Evolutionary conservation across 2,329 filamentous ascomycete genomes (phyloP), one percentile per base, ranked within the genome.

Genomic region (Cordyceps javanica): DNA sequence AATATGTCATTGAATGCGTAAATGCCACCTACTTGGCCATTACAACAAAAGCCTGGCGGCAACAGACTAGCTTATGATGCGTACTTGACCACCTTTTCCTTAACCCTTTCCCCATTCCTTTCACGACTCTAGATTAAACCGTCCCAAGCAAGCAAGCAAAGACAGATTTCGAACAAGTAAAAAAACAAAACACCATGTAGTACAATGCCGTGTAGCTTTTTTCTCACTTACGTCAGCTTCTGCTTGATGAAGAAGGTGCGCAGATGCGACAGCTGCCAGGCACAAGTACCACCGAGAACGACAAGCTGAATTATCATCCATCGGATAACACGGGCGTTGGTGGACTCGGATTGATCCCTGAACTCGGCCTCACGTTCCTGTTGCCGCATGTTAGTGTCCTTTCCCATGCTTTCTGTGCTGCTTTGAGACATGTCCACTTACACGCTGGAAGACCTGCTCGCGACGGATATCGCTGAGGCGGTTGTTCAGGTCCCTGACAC

Each of bases 221-320:
- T 9, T 34, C 13, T 42, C 44, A 19, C 49, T 75, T 84, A 99
- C 60, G 94, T 97, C 72, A 99, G 86, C 82, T 99, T 99, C 80
- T 97, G 93, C 83, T 99, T 99, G 80, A 99, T 99, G 79, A 99
- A 99, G 83, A 99, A 99, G 48, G 90, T 89, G 65, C 94, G 84
- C 67, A 99, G 82, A 75, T 99, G 93, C 55, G 91, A 96, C 48
- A 99, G 80, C 75, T 99, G 94, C 94, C 94, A 99, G 61, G 91
- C 90, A 76, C 94, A 99, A 34, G 94, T 96, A 57, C 87, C 80
- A 57, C 87, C 90, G 55, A 99, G 80, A 38, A 97, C 85, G 54
- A 86, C 82, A 60, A 97, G 78, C 75, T 99, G 94, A 64, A 97
- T 88, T 63, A 97, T 69, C 64, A 94, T 93, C 93, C 94, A 99